Base-by-base conservation (phyloP, 2,329 filamentous ascomycete species). In the Aureobasidium sp. region DNA sequence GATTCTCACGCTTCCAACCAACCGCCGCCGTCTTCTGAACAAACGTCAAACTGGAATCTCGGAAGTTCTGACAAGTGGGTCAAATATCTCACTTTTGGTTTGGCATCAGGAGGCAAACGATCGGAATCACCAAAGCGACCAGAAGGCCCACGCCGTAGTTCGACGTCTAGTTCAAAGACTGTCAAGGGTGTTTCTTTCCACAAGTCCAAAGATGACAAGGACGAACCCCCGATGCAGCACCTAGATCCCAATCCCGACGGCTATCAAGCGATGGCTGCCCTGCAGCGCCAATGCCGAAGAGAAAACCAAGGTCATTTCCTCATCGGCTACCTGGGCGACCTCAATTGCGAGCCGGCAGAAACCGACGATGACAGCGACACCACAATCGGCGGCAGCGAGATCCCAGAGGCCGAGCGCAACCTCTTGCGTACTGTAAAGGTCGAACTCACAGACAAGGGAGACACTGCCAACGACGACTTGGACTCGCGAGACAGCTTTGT, bases 341-440 rank as follows among this genome's bases (percentile, higher is more conserved):
- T 89, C 36, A 82, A 85, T 14, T 79, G 83, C 45, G 70, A 64
- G 62, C 70, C 77, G 59, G 12, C 45, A 12, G 59, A 64, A 15
- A 81, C 84, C 64, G 78, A 81, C 0, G 74, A 72, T 22, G 74
- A 72, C 29, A 73, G 65, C 12, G 69, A 71, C 12, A 65, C 51
- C 8, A 62, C 55, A n/a, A 65, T 36, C 37, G 36, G 59, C 17
- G 41, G 57, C 25, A 67, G 68, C n/a, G 67, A 71, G 4, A 29
- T 37, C 1, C 41, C 41, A n/a, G 66, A 69, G 3, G 69, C 78
- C 47, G 70, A 71, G 9, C 81, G 87, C 34, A 86, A 83, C 11
- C 73, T 85, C 14, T 74, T 90, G 3, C 82, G 88, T 52, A 89
- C 87, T 0, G 67, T 92, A 27, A 83, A 87, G 25, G 80, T 91